A percentile compares a stretch with the other conserved stretches of the same genome.
These are phyloP conservation scores for Arctostaphylos glauca DNA, from an alignment of 148 eudicot species.

Conservation along the genomic window DNA sequence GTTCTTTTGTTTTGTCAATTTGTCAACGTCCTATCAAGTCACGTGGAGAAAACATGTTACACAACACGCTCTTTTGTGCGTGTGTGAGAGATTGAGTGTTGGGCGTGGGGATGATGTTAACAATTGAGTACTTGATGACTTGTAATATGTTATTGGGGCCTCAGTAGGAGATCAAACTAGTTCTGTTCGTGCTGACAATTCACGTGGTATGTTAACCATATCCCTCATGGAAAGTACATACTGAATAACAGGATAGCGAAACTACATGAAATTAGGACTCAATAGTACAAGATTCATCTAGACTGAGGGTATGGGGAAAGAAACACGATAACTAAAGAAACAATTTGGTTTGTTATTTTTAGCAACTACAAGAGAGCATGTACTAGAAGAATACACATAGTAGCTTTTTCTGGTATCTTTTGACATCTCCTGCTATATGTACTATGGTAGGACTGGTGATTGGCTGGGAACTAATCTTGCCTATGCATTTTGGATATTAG, in stretches of 20 bases:
- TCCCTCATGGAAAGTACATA: background rate
- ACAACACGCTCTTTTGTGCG: no score
- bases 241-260: background rate
- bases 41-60: background rate
- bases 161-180: background rate
- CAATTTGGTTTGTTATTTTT: background rate
- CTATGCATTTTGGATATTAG: background rate
- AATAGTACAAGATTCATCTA: background rate
- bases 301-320: background rate
- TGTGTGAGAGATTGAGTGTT: no score
- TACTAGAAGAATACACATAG: background rate
- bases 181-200: background rate
- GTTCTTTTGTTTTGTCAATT: background rate
- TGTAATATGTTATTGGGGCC: background rate
- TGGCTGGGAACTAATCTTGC: constrained; percentile 1
- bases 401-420: background rate
- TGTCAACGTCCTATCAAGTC: background rate
- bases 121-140: no score
- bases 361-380: background rate
- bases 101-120: no score
- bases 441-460: background rate
- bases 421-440: background rate
- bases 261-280: background rate
- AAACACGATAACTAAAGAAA: background rate
- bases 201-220: background rate